phyloP scores from a whole-genome alignment of 495 filamentous ascomycete species.

The Penicillium cinerascens region DNA sequence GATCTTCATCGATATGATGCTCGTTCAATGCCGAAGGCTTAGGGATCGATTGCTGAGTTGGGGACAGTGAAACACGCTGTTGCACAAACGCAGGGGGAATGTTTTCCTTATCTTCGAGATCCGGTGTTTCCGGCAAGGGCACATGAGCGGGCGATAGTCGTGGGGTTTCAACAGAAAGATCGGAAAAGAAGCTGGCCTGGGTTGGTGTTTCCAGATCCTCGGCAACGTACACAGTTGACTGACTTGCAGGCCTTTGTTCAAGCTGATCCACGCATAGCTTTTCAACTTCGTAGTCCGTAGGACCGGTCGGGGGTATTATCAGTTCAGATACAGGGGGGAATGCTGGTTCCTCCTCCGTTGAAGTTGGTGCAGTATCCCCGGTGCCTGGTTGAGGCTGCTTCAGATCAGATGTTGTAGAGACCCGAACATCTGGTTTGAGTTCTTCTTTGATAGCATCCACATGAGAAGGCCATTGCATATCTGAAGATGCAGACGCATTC shows the following conservation, averaged over 20 bases:
- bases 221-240: not conserved
- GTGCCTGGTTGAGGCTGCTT: not conserved
- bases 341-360: not conserved
- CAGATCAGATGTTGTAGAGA: not conserved
- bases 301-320: not conserved
- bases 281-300: not conserved
- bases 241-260: not conserved
- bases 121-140: conserved; percentile 5
- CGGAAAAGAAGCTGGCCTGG: conserved; percentile 3
- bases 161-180: not conserved
- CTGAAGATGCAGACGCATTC: not conserved
- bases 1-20: conserved; percentile 5
- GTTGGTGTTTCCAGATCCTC: conserved; percentile 19
- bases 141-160: conserved; percentile 3
- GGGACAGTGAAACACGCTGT: not conserved
- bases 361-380: not conserved
- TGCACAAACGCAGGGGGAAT: conserved; percentile 8
- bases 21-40: conserved; percentile 11
- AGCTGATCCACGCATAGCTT: not conserved
- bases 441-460: conserved; percentile 33
- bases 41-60: not conserved
- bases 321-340: not conserved
- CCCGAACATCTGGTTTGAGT: conserved; percentile 5
- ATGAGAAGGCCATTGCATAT: not conserved
- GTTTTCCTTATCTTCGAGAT: conserved; percentile 22